Evolutionary conservation across 345 rosid genomes (phyloP).

Genomic region (Pugionium cornutum): DNA sequence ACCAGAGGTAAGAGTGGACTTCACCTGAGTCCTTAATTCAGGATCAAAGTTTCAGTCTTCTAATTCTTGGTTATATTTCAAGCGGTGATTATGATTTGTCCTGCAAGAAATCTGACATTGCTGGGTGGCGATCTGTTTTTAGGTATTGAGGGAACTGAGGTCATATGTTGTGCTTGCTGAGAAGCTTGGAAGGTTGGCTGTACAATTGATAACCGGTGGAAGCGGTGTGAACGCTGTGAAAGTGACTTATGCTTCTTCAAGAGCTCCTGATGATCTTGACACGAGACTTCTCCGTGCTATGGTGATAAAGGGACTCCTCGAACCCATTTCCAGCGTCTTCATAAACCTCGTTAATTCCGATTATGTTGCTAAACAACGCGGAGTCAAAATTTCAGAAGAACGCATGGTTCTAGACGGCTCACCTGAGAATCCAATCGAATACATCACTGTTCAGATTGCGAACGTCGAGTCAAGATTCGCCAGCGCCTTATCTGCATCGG

Average conservation of each 20-base stretch:
- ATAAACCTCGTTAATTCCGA: constrained; percentile 75
- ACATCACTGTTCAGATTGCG: constrained; percentile 62
- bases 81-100: not conserved
- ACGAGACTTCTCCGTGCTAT: constrained; percentile 71
- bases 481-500: constrained; percentile 59
- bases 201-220: constrained; percentile 72
- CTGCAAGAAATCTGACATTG: constrained; percentile 4
- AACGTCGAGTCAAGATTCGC: constrained; percentile 67
- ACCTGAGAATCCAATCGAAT: constrained; percentile 60
- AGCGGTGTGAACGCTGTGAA: constrained; percentile 61
- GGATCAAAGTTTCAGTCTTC: constrained; percentile 6
- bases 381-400: constrained; percentile 59
- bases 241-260: constrained; percentile 59
- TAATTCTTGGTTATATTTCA: not conserved
- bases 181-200: constrained; percentile 66
- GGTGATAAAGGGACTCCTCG: constrained; percentile 67
- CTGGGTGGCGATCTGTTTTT: constrained; percentile 20
- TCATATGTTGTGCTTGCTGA: constrained; percentile 62
- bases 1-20: constrained; percentile 42
- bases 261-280: constrained; percentile 76
- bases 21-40: not conserved
- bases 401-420: constrained; percentile 55
- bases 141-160: constrained; percentile 61
- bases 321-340: constrained; percentile 62
- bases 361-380: constrained; percentile 66